Evolutionary conservation across 441 rosid genomes (phyloP).

Genomic region (Euphorbia celastroides): DNA sequence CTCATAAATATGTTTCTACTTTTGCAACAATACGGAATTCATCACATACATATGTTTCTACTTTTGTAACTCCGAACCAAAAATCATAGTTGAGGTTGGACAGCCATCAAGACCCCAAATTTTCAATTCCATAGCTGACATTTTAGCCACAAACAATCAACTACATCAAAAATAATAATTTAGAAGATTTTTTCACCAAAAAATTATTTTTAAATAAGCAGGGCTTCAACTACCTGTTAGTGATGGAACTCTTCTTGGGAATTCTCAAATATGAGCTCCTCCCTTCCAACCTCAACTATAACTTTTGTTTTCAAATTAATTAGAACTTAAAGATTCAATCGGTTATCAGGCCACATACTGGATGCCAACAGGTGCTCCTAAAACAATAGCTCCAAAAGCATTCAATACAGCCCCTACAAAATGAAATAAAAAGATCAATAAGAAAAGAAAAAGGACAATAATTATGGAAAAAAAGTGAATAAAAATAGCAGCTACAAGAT

Average conservation of each 20-base stretch:
- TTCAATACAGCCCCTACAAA: slow-evolving; percentile 58
- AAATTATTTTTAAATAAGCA: not conserved
- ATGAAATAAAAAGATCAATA: not conserved
- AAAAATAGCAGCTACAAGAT: not conserved
- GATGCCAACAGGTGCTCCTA: slow-evolving; percentile 77
- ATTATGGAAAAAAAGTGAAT: not conserved
- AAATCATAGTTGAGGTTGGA: slow-evolving; percentile 26
- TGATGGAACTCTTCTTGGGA: slow-evolving; percentile 5
- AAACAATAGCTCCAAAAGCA: slow-evolving; percentile 68
- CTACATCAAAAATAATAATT: not conserved
- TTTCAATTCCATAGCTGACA: not conserved
- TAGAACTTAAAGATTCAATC: not conserved
- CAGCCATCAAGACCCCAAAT: slow-evolving; percentile 6
- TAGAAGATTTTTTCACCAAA: no score
- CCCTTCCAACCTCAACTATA: slow-evolving; percentile 18
- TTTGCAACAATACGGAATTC: not conserved
- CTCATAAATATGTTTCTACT: no score
- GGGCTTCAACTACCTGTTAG: slow-evolving; percentile 6
- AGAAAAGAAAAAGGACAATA: not conserved
- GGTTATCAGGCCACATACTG: slow-evolving; percentile 44
- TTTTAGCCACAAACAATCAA: not conserved
- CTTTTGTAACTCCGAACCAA: slow-evolving; percentile 18
- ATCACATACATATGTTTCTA: not conserved
- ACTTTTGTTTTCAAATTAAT: slow-evolving; percentile 18
- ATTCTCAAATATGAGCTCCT: not conserved